Evolutionary conservation across 345 rosid genomes (phyloP), one percentile per base, ranked within the genome.

Genomic region (Boechera stricta): DNA sequence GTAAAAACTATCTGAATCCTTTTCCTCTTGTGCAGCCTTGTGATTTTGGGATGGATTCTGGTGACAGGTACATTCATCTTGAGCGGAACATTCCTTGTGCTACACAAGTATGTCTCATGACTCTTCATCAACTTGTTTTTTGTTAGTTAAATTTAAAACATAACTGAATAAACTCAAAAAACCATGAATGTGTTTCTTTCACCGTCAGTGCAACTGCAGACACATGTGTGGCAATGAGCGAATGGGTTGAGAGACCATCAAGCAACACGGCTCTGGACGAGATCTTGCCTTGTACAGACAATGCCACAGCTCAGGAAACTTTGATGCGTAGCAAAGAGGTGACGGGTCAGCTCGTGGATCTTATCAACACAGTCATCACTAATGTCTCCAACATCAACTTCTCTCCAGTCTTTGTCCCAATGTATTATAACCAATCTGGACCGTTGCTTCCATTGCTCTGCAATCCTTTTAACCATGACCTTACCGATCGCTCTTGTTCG

Each of bases 331-430:
- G 86, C 87, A 91, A 81, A 81, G 97, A 92, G 79, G 91, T 92
- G 18, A 86, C 96, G 5, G 75, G 84, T 59, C 91, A 95, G 73
- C 89, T 89, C 10, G 97, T 84, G 1, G 96, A 92, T 45, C 84
- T 95, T 16, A 78, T 95, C 26, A 92, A 95, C 75, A 85, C 87
- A 74, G 98, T 92, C 78, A 91, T 91, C 82, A 87, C 91, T 81
- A 95, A 95, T n/a, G 97, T 95, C 44, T 85, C 99, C 51, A 92
- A 95, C 85, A 79, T 92, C 42, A 92, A 95, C 74, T 95, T 92
- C 76, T 87, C 98, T n/a, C 98, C 97, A 21, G 89, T 83, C 82
- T 88, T 91, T 72, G 84, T 77, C 1, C 79, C 89, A 51, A 63
- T 95, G 75, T 95, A 95, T 86, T 64, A 86, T 86, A 95, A 92